Percentiles rank a stretch among this genome's conserved stretches.
Evolutionary conservation across 2,329 filamentous ascomycete genomes (phyloP).

Genomic region (Pseudogymnoascus sp.): DNA sequence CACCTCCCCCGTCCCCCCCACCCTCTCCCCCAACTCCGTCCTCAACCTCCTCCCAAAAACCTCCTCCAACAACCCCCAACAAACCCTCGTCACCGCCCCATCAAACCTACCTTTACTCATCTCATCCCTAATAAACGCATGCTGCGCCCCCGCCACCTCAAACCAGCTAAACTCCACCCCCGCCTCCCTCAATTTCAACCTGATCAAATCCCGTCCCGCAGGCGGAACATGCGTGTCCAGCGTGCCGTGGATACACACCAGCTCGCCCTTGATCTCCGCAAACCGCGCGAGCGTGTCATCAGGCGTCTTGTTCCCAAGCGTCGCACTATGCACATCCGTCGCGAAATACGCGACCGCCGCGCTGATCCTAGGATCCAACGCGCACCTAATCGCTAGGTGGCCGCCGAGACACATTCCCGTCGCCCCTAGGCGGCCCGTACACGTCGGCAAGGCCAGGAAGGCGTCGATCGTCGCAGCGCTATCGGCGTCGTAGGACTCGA

Average conservation of each 20-base stretch:
- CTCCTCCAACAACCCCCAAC: conserved; percentile 86
- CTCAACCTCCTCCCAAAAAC: conserved; percentile 73
- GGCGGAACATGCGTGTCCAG: conserved; percentile 85
- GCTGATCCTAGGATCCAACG: conserved; percentile 68
- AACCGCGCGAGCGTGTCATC: conserved; percentile 58
- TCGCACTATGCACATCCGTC: conserved; percentile 78
- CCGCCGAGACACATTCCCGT: conserved; percentile 93
- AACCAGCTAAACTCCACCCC: conserved; percentile 73
- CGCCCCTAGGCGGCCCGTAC: conserved; percentile 70
- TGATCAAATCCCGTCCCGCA: conserved; percentile 73
- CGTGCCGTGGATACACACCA: conserved; percentile 87
- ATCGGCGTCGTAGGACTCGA: conserved; percentile 81
- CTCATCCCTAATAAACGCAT: conserved; percentile 91
- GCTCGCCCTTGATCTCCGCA: conserved; percentile 65
- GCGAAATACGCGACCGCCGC: conserved; percentile 85
- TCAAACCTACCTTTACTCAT: conserved; percentile 91
- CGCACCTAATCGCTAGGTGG: conserved; percentile 67
- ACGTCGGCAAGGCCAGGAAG: conserved; percentile 65
- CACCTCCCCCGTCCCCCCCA: conserved; percentile 52
- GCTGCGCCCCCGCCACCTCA: conserved; percentile 88
- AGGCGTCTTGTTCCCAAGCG: conserved; percentile 61
- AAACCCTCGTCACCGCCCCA: conserved; percentile 75
- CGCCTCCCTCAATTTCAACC: conserved; percentile 70
- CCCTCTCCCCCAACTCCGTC: conserved; percentile 66
- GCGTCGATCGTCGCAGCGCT: conserved; percentile 60